phyloP scores from a whole-genome alignment of 805 yeast species.

The Ascoidea rubescens region DNA sequence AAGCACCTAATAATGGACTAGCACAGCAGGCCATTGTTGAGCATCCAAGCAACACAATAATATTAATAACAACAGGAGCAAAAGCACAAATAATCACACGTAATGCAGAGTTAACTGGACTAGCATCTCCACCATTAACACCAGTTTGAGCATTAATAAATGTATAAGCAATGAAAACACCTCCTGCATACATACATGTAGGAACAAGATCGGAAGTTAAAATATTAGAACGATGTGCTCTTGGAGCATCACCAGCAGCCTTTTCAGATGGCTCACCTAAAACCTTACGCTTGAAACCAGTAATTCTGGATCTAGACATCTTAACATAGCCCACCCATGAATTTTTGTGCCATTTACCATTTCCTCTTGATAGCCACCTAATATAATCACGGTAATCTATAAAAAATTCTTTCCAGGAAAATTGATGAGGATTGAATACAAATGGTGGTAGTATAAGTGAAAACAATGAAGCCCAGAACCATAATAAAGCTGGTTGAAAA shows the following conservation, averaged over 20 bases:
- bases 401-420: conserved; percentile 90
- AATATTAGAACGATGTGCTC: conserved; percentile 71
- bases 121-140: conserved; percentile 35
- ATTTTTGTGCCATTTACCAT: conserved; percentile 77
- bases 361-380: conserved; percentile 86
- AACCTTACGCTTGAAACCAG: conserved; percentile 69
- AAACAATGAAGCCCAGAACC: conserved; percentile 94
- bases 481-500: conserved; percentile 87
- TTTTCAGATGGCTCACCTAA: conserved; percentile 57
- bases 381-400: conserved; percentile 91
- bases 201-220: conserved; percentile 62
- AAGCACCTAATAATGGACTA: conserved; percentile 31
- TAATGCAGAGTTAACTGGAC: conserved; percentile 39
- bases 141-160: conserved; percentile 81
- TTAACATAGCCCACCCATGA: conserved; percentile 81
- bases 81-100: conserved; percentile 42
- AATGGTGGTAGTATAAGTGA: conserved; percentile 89
- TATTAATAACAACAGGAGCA: conserved; percentile 32
- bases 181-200: conserved; percentile 60
- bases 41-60: conserved; percentile 17
- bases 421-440: conserved; percentile 95
- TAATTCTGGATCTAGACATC: conserved; percentile 70
- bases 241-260: conserved; percentile 47
- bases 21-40: conserved; percentile 30
- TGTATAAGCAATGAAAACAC: conserved; percentile 68